Evolutionary conservation across 2,329 filamentous ascomycete genomes (phyloP), one percentile per base, ranked within the genome.

Genomic region (Alternaria gansuensis): DNA sequence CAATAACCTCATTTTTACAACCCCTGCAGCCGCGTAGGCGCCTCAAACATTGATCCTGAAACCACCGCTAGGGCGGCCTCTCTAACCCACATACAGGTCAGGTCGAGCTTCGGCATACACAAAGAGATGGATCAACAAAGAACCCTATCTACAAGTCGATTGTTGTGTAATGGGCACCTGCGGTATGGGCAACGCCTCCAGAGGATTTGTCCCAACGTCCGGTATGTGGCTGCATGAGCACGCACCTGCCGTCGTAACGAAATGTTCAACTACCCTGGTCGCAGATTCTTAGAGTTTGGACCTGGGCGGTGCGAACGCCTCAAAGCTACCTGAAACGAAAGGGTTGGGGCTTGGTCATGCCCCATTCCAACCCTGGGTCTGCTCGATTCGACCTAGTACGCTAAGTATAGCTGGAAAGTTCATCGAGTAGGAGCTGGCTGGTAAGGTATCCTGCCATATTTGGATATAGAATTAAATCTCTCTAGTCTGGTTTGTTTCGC

Each of bases 401-500:
- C 74, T 72, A 76, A 75, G 68, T 68, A 69, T 76, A 75, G 74
- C 51, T 59, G 69, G 73, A 75, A 78, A 76, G 74, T 57, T 60
- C 50, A 62, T 61, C 60, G 59, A 59, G 71, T 67, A 36, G 62
- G 65, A 63, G 63, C 70, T 70, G 74, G 74, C 68, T 73, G 74
- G 75, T 34, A 55, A 71, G 57, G 70, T 71, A 73, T 68, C 72
- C 57, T 64, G 31, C 49, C 49, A 50, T 56, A 65, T 46, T 62
- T 57, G 59, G 56, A 67, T 39, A 45, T 63, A 65, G 44, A 59
- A 65, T 65, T 75, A 73, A 75, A 75, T 78, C 76, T 78, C 73
- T 68, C 68, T 68, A 64, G 67, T 68, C 64, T 66, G 67, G 66
- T 65, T 67, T 68, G 70, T 74, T 75, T 74, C 67, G 59, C 59